Base-by-base conservation (phyloP, 2,329 filamentous ascomycete species). In the Beauveria rudraprayagi region DNA sequence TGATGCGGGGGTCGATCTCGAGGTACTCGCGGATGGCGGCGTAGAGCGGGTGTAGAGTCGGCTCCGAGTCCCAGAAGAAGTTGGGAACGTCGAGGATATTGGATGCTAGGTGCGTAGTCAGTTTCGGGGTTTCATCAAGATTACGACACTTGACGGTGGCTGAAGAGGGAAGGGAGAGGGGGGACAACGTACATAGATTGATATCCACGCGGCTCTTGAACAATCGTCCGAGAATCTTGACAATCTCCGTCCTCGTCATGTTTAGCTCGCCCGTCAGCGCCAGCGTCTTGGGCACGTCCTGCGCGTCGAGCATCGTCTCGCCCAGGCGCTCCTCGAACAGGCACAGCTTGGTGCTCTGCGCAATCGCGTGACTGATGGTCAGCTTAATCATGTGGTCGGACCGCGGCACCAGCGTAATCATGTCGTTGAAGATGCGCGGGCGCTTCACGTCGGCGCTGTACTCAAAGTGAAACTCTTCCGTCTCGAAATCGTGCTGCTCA, bases 41-140 rank as follows among this genome's bases (percentile, higher is more conserved):
- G 77, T 99, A 99, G 30, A 99, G 86, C 0, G 94, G 94, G 72
- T 97, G 91, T 0, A 99, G 82, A 0, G 91, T 97, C 19, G 94
- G 94, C 72, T 99, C 94, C 11, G 90, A 90, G 73, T 97, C 92
- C 94, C 94, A 99, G 81, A 97, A 96, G 81, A 97, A 97, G 72
- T 93, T 95, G 63, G 93, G 93, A 1, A 95, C 91, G 73, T 97
- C 92, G 62, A 97, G 88, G 72, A 97, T 93, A 71, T 97, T 97
- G 22, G 90, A 96, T 63, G 92, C 91, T 95, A 24, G 50, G 67
- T 10, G 14, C 6, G 2, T 22, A 37, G n/a, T 10, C 19, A 14
- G 16, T n/a, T 28, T 50, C 24, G 14, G 6, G 10, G 34, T 6
- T 37, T 16, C 11, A 30, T 14, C 6, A 24, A 9, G 6, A 30